Evolutionary conservation across 352 stramenopile genomes (phyloP).

Genomic region (Pythium dissotocum): DNA sequence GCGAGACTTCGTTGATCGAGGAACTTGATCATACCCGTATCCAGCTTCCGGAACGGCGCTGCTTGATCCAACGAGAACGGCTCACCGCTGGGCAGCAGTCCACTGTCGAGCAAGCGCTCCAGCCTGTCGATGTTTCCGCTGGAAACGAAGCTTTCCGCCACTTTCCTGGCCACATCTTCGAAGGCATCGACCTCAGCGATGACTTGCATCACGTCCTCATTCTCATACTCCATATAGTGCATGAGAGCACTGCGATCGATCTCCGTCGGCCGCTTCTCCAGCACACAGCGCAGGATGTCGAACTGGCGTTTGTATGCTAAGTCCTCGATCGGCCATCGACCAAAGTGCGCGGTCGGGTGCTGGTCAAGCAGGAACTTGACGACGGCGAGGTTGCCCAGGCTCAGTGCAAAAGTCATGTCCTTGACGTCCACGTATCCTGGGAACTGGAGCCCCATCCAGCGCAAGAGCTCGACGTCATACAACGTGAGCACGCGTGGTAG

Average conservation of each 20-base stretch:
- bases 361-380: not conserved
- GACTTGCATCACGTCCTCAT: not conserved
- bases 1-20: not conserved
- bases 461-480: not conserved
- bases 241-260: not conserved
- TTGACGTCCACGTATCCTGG: not conserved
- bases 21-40: constrained; percentile 2
- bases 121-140: not conserved
- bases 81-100: not conserved
- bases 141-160: not conserved
- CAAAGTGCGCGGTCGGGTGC: not conserved
- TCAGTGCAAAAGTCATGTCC: not conserved
- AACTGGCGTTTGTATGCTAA: not conserved
- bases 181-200: not conserved
- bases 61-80: not conserved
- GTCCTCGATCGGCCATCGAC: not conserved
- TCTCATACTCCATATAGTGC: no score
- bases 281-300: not conserved
- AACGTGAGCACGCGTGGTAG: not conserved
- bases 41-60: not conserved
- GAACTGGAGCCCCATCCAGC: not conserved
- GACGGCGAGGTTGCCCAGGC: not conserved
- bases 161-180: not conserved
- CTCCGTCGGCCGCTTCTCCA: not conserved
- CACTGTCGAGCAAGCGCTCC: not conserved